These are phyloP conservation scores for Nothophytophthora sp. DNA, from an alignment of 352 stramenopile genomes.

Conservation along the genomic window DNA sequence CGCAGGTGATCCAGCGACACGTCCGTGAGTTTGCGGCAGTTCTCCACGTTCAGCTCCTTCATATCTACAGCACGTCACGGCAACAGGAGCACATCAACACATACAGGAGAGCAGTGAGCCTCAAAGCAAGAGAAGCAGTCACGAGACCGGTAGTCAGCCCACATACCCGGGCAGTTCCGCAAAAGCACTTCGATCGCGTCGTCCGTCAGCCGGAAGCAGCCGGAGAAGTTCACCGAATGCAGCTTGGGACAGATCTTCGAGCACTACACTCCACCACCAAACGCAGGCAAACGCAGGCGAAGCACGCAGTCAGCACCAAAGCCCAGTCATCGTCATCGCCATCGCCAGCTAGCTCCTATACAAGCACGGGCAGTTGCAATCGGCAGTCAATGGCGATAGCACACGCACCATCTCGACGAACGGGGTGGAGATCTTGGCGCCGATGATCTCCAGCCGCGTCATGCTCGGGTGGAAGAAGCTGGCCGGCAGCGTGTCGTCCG, in stretches of 20 bases:
- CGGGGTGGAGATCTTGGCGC: conserved; percentile 79
- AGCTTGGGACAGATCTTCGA: conserved; percentile 82
- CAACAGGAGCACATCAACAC: neutral
- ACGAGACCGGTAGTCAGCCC: neutral
- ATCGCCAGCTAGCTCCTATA: no score
- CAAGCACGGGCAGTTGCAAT: no score
- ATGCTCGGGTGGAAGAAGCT: conserved; percentile 88
- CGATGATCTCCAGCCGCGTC: conserved; percentile 84
- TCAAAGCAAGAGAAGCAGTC: neutral
- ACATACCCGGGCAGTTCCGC: conserved; percentile 73
- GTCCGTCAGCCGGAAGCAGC: conserved; percentile 88
- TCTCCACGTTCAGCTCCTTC: conserved; percentile 89
- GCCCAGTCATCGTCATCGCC: no score
- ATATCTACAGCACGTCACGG: conserved; percentile 48
- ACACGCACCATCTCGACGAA: conserved; percentile 74
- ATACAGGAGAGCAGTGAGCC: neutral
- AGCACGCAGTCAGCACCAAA: no score
- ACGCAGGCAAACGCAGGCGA: neutral
- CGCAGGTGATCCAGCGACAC: conserved; percentile 72
- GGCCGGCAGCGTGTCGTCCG: conserved; percentile 81
- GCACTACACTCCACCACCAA: conserved; percentile 35
- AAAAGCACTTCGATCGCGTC: conserved; percentile 81
- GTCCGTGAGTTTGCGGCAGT: conserved; percentile 90
- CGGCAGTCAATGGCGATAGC: no score
- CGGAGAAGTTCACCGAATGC: conserved; percentile 85